Conservation (phyloP, 306 rosid species). For the Prinsepia uniflora region DNA sequence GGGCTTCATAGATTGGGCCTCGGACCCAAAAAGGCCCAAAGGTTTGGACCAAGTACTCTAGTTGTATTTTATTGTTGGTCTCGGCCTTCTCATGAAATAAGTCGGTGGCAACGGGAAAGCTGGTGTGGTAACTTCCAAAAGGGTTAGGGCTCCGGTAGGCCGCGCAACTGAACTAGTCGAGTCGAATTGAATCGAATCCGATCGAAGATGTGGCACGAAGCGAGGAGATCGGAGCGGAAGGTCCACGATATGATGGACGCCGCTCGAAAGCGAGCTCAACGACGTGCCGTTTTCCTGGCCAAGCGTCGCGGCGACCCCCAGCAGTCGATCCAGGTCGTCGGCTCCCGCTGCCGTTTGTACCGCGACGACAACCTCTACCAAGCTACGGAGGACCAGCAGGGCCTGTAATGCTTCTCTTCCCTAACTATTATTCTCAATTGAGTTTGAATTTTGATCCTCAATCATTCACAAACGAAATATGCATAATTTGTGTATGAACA, state of each 20-base stretch:
- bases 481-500: background rate
- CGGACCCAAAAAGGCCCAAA: background rate
- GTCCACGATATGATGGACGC: conserved; percentile 99
- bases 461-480: background rate
- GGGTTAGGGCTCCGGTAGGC: background rate
- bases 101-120: too few species aligned
- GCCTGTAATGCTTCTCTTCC: conserved; percentile 58
- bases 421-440: background rate
- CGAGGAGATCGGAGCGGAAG: conserved; percentile 92
- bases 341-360: conserved; percentile 70
- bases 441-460: background rate
- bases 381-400: conserved; percentile 93
- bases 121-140: background rate
- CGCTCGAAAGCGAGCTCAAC: conserved; percentile 91
- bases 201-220: conserved; percentile 90
- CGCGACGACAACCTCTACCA: conserved; percentile 93
- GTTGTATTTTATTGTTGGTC: background rate
- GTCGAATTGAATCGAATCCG: conserved; percentile 10
- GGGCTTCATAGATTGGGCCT: background rate
- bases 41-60: too few species aligned
- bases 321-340: conserved; percentile 73
- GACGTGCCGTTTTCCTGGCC: conserved; percentile 88
- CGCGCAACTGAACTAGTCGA: background rate
- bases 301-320: conserved; percentile 97
- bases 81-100: background rate